Conservation (phyloP, 78 protist species). For the Dictyostelium citrinum region DNA sequence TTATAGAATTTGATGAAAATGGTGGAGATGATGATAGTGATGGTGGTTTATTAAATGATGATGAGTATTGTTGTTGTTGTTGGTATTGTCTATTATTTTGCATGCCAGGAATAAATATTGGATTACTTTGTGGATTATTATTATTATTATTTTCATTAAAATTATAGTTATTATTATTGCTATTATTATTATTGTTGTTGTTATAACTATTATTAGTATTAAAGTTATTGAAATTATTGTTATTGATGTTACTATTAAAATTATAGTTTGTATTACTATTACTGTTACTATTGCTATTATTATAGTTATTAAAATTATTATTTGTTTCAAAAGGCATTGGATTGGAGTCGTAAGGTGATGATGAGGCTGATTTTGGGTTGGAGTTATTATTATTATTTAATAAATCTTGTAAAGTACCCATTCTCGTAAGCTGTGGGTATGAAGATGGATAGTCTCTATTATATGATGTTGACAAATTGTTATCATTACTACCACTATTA, state of each 20-base stretch:
- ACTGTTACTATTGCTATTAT: background rate
- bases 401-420: conserved; percentile 12
- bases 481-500: background rate
- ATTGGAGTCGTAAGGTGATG: background rate
- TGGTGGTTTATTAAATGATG: background rate
- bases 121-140: background rate
- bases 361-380: background rate
- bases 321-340: background rate
- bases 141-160: background rate
- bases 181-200: background rate
- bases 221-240: background rate
- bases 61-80: background rate
- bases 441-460: background rate
- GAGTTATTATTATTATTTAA: background rate
- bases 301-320: background rate
- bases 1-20: background rate
- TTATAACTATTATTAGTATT: background rate
- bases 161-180: background rate
- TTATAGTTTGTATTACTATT: background rate
- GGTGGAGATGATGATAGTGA: conserved; percentile 7
- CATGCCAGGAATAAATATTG: background rate
- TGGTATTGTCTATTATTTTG: background rate
- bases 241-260: background rate
- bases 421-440: background rate
- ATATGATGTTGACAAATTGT: background rate